Conservation (phyloP, 2,329 filamentous ascomycete species). For the Fusarium vanettenii region DNA sequence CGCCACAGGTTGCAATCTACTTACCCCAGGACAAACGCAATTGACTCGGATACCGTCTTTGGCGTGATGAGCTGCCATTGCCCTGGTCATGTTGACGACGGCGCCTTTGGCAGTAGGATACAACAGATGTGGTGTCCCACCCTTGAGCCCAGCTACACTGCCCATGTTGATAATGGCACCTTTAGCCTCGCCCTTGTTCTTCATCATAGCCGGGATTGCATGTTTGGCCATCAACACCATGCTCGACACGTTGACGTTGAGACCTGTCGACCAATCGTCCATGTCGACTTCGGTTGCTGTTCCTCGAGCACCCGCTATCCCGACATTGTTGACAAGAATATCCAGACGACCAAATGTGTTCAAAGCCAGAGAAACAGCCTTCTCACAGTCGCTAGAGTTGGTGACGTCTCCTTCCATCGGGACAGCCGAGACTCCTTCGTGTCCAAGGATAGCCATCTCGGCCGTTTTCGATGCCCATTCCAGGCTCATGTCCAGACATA, state of each 20-base stretch:
- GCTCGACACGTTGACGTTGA: slow-evolving; percentile 72
- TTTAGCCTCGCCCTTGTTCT: slow-evolving; percentile 59
- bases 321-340: slow-evolving; percentile 74
- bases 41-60: slow-evolving; percentile 60
- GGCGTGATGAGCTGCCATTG: slow-evolving; percentile 63
- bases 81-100: slow-evolving; percentile 62
- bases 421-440: slow-evolving; percentile 45
- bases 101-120: slow-evolving; percentile 62
- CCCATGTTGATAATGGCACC: slow-evolving; percentile 72
- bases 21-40: slow-evolving; percentile 58
- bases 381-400: slow-evolving; percentile 61
- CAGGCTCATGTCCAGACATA: slow-evolving; percentile 67
- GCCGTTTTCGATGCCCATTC: slow-evolving; percentile 64
- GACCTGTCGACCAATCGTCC: slow-evolving; percentile 64
- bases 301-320: slow-evolving; percentile 67
- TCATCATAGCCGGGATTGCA: slow-evolving; percentile 69
- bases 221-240: slow-evolving; percentile 75
- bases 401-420: slow-evolving; percentile 67
- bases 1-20: background rate
- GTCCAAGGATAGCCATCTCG: slow-evolving; percentile 58
- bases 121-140: slow-evolving; percentile 57
- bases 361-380: slow-evolving; percentile 54
- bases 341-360: slow-evolving; percentile 66
- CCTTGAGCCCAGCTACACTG: slow-evolving; percentile 67
- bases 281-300: slow-evolving; percentile 72